Base-by-base conservation (phyloP, 495 filamentous ascomycete genomes). In the Talaromyces proteolyticus region DNA sequence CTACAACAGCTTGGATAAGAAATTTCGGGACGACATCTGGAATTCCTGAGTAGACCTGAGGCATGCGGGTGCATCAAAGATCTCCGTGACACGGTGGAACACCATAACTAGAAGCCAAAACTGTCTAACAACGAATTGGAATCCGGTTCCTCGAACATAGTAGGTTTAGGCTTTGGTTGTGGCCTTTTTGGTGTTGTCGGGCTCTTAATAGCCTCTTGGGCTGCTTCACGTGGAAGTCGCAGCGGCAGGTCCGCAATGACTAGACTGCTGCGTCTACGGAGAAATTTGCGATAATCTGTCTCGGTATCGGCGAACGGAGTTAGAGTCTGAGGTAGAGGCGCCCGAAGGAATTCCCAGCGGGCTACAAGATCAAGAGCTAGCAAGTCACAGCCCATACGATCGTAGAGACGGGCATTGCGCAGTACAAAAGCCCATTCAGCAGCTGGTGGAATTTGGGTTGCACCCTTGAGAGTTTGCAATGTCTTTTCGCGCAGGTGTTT, bases 301-400 rank as follows among this genome's bases (percentile, higher is more conserved):
- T 58, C 62, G 57, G 64, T 73, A 57, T 53, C 65, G 57, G 55
- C 71, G 44, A 49, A 65, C 19, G 50, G 45, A 20, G 52, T 51
- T 41, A 57, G 44, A 20, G 63, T 61, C 1, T 79, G 57, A 6
- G 74, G 75, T 6, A 68, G 62, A 4, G 62, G 62, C 11, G 41
- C 54, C 39, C 57, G 68, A 41, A 95, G 71, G 68, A 95, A 95
- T 57, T 91, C 86, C 91, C 91, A 96, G 58, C 87, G 90, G 5
- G 85, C 79, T 6, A 91, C 87, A 54, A 70, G 57, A 56, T 95
- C 89, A 10, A 98, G 69, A 10, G 94, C 93, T 2, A 96, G 79
- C n/a, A 96, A 58, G 61, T 95, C 92, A 57, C 93, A 95, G 11
- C 93, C 93, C 94, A 97, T 97, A 0, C 94, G 82, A 61, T 89